phyloP scores from a whole-genome alignment of 306 rosid species.

The Sphenostylis stenocarpa region DNA sequence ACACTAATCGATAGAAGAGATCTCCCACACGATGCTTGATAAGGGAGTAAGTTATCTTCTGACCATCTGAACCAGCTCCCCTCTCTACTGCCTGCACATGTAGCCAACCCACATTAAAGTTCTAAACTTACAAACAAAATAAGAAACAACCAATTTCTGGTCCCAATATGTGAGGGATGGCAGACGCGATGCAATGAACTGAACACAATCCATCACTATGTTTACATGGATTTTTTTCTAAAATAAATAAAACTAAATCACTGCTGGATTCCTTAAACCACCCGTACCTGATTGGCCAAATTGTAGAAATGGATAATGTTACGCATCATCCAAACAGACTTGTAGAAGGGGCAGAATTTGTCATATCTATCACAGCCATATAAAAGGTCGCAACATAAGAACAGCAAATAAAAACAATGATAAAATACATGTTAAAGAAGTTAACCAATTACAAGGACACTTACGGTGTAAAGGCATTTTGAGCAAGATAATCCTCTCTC shows the following conservation, averaged over 20 bases:
- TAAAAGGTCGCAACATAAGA: slow-evolving; percentile 13
- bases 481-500: slow-evolving; percentile 99
- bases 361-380: slow-evolving; percentile 69
- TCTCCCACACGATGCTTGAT: slow-evolving; percentile 98
- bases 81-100: slow-evolving; percentile 86
- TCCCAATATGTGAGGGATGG: neutral
- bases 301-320: slow-evolving; percentile 96
- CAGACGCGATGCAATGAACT: neutral
- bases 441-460: slow-evolving; percentile 33
- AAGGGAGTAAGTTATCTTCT: slow-evolving; percentile 77
- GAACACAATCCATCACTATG: slow-evolving; percentile 1
- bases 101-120: slow-evolving; percentile 18
- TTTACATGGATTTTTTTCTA: neutral
- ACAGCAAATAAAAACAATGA: neutral
- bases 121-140: neutral
- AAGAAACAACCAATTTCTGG: too few species aligned
- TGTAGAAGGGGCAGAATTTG: slow-evolving; percentile 98
- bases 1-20: slow-evolving; percentile 97
- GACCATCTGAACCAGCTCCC: slow-evolving; percentile 98
- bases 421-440: slow-evolving; percentile 8
- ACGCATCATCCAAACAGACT: slow-evolving; percentile 99
- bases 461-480: slow-evolving; percentile 99
- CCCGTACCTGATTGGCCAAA: slow-evolving; percentile 92
- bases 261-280: slow-evolving; percentile 12
- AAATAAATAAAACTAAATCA: slow-evolving; percentile 14